Percentiles rank a stretch among this genome's conserved stretches.
Evolutionary conservation across 2,329 filamentous ascomycete species (phyloP).

Genomic region (Gaeumannomyces tritici): DNA sequence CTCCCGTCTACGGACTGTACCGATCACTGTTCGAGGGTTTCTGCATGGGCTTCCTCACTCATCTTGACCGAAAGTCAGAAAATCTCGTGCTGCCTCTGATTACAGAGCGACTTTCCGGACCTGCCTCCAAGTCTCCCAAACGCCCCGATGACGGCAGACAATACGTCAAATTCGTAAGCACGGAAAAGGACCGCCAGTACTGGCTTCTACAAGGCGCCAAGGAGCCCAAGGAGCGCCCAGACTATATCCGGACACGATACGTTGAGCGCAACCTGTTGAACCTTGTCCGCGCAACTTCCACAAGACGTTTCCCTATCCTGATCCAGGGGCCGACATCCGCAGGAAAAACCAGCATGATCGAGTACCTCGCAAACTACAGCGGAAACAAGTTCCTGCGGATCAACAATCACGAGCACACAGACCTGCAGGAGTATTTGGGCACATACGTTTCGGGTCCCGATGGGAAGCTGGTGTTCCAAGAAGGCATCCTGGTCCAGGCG

Average conservation of each 20-base stretch:
- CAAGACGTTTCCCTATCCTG: slow-evolving; percentile 81
- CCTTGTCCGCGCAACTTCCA: slow-evolving; percentile 86
- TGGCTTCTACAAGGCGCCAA: slow-evolving; percentile 76
- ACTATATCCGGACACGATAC: slow-evolving; percentile 96
- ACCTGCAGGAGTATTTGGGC: slow-evolving; percentile 93
- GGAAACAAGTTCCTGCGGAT: slow-evolving; percentile 97
- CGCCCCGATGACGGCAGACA: slow-evolving; percentile 65
- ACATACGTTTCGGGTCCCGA: slow-evolving; percentile 83
- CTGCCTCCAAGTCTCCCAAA: slow-evolving; percentile 58
- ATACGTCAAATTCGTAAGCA: slow-evolving; percentile 71
- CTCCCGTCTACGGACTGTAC: slow-evolving; percentile 73
- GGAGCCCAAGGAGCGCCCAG: slow-evolving; percentile 58
- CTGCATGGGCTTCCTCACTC: slow-evolving; percentile 93
- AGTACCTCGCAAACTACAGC: slow-evolving; percentile 92
- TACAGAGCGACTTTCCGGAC: slow-evolving; percentile 65
- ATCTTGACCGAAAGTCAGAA: slow-evolving; percentile 76
- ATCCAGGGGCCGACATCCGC: slow-evolving; percentile 96
- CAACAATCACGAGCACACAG: slow-evolving; percentile 99
- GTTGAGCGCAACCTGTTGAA: slow-evolving; percentile 93
- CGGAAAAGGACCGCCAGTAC: slow-evolving; percentile 61
- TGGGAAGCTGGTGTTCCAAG: slow-evolving; percentile 81
- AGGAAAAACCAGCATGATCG: slow-evolving; percentile 99
- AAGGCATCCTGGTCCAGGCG: slow-evolving; percentile 87
- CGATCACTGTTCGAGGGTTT: slow-evolving; percentile 90
- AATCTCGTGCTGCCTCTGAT: slow-evolving; percentile 70